Evolutionary conservation across 768 basidiomycete genomes (phyloP).

Genomic region (Paxillus ammoniavirescens): DNA sequence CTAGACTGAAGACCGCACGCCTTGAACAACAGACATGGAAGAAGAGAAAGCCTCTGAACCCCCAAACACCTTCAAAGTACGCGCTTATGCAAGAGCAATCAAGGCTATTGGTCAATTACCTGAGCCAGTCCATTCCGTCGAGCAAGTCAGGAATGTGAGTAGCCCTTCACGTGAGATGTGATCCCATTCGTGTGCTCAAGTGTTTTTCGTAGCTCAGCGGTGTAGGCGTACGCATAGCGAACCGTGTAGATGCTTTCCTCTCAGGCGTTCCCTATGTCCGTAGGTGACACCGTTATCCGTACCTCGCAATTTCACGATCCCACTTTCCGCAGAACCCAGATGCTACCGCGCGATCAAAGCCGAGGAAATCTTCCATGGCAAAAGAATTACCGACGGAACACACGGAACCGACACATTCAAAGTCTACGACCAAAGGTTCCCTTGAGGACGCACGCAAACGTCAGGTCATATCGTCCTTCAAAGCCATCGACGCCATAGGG

Average conservation of each 20-base stretch:
- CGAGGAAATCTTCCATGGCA: background rate
- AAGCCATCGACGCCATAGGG: constrained; percentile 48
- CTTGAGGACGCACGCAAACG: constrained; percentile 27
- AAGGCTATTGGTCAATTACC: constrained; percentile 38
- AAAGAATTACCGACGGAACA: constrained; percentile 6
- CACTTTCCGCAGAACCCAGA: constrained; percentile 10
- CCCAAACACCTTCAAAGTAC: constrained; percentile 48
- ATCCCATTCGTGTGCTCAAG: constrained; percentile 7
- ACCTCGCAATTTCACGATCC: constrained; percentile 3
- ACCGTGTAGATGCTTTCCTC: constrained; percentile 45
- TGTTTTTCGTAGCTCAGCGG: constrained; percentile 27
- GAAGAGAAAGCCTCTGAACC: constrained; percentile 37
- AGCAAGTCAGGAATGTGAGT: constrained; percentile 35
- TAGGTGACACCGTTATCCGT: constrained; percentile 21
- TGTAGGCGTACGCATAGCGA: constrained; percentile 39
- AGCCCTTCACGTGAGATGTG: background rate
- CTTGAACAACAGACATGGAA: constrained; percentile 34
- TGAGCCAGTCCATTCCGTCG: constrained; percentile 42
- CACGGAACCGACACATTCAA: background rate
- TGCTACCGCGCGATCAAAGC: constrained; percentile 6
- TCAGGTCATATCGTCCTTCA: constrained; percentile 33
- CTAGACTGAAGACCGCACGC: background rate
- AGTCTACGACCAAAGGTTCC: background rate
- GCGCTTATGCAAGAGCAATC: constrained; percentile 51
- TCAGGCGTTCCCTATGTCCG: constrained; percentile 33